These are phyloP conservation scores for Schizochytrium sp. DNA, from an alignment of 108 stramenopile species.

Conservation along the genomic window DNA sequence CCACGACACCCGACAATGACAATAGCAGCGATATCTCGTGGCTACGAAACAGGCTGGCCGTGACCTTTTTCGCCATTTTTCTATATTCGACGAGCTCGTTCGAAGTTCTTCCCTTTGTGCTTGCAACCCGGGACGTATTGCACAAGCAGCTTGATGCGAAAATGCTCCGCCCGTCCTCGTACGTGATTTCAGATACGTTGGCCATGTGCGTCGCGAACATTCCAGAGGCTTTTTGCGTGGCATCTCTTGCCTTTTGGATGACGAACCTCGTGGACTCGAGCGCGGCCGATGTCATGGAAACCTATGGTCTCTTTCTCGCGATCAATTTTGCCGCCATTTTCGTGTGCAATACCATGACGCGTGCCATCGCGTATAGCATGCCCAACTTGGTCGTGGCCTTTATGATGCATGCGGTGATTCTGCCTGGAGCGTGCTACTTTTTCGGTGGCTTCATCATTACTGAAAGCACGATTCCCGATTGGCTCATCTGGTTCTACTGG, in stretches of 20 bases:
- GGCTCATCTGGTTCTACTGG: background rate
- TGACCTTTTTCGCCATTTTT: background rate
- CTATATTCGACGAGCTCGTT: background rate
- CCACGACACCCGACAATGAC: background rate
- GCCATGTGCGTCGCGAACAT: background rate
- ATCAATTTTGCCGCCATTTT: background rate
- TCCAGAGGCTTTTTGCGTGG: background rate
- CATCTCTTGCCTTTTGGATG: background rate
- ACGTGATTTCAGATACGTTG: background rate
- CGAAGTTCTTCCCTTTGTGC: background rate
- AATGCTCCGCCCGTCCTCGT: constrained; percentile 61
- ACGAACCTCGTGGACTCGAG: background rate
- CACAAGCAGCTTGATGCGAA: constrained; percentile 75
- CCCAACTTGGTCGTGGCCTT: constrained; percentile 31
- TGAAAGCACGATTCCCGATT: background rate
- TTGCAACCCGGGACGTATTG: constrained; percentile 56
- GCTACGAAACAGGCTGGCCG: background rate
- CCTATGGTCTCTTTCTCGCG: background rate
- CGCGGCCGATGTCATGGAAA: background rate
- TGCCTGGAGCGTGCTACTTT: constrained; percentile 29
- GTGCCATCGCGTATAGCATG: constrained; percentile 23
- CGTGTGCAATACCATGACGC: background rate
- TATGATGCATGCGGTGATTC: background rate
- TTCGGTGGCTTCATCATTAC: constrained; percentile 42
- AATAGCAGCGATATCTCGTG: background rate